Evolutionary conservation across 495 filamentous ascomycete species (phyloP), one percentile per base, ranked within the genome.

Genomic region (Neurospora sublineolata): DNA sequence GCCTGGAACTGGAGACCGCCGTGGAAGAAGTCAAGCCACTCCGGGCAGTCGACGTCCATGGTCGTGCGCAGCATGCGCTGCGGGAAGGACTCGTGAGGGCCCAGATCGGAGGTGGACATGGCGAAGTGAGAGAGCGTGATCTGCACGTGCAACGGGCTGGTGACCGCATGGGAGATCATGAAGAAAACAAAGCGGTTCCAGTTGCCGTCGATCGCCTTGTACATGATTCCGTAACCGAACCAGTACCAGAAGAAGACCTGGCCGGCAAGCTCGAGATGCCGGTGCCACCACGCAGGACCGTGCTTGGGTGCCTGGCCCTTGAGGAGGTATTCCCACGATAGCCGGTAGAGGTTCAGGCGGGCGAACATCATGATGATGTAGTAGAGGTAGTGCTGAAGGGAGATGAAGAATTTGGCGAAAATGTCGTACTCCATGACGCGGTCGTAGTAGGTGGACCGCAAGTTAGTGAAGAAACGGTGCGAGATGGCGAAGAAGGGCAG

Each of bases 31-130:
- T 99, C 95, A 20, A 99, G 85, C 95, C 95, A 99, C 37, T 89
- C 83, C 1, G 95, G 93, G 78, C 95, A 99, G 78, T 97, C 94
- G 20, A 99, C 91, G 73, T 99, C 95, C 95, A 97, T 97, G 9
- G 95, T 97, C 12, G 95, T 99, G 71, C 95, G 87, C 68, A 99
- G 86, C 95, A 97, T 97, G 80, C 91, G 93, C 82, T 99, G 95
- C 3, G 95, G 90, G 79, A 98, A 99, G 16, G 91, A 94, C 82
- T 99, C 95, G 70, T 89, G 83, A 4, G 90, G 85, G 1, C 95
- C 95, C 36, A 97, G 83, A 76, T 98, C 95, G 9, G 93, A 88
- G 1, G 95, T 98, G 74, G 90, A 93, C 95, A 98, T 99, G 71
- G 94, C 93, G 79, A 97, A 99, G 81, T 99, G 95, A 11, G 91